Percentiles rank a stretch among this genome's conserved stretches.
Conservation (phyloP, 2,329 filamentous ascomycete species). For the Colletotrichum sp. region DNA sequence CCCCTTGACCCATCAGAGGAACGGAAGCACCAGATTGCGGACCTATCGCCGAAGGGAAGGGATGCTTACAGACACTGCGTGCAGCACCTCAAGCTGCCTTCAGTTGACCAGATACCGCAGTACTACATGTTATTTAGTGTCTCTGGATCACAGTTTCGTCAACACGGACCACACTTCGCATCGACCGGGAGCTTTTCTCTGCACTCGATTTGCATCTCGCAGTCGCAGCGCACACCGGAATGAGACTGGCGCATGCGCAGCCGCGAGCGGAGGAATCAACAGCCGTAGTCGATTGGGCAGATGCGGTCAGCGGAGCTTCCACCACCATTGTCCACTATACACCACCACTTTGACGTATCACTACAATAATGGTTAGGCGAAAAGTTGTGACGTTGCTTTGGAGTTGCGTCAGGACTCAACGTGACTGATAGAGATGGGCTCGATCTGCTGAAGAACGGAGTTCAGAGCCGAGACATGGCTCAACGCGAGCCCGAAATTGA, state of each 20-base stretch:
- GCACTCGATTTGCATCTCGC: background rate
- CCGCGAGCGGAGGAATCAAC: background rate
- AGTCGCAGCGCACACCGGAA: constrained; percentile 1
- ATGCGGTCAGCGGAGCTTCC: background rate
- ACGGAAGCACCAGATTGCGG: constrained; percentile 5
- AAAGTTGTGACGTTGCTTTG: background rate
- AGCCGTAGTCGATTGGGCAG: background rate
- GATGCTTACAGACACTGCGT: background rate
- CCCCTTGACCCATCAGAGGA: constrained; percentile 15
- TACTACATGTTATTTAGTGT: background rate
- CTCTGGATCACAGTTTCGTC: background rate
- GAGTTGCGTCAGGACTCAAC: background rate
- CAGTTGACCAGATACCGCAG: background rate
- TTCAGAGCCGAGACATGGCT: constrained; percentile 10
- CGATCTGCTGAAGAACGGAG: constrained; percentile 13
- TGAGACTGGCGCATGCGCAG: background rate
- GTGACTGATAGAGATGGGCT: background rate
- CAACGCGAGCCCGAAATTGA: background rate
- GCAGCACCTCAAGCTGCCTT: background rate
- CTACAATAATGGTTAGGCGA: background rate
- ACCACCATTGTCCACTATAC: background rate
- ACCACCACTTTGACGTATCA: background rate
- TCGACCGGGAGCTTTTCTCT: background rate
- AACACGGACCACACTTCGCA: background rate
- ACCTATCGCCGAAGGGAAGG: background rate